These are phyloP conservation scores for Candida nitratophila DNA, from an alignment of 805 yeast species.

Conservation along the genomic window DNA sequence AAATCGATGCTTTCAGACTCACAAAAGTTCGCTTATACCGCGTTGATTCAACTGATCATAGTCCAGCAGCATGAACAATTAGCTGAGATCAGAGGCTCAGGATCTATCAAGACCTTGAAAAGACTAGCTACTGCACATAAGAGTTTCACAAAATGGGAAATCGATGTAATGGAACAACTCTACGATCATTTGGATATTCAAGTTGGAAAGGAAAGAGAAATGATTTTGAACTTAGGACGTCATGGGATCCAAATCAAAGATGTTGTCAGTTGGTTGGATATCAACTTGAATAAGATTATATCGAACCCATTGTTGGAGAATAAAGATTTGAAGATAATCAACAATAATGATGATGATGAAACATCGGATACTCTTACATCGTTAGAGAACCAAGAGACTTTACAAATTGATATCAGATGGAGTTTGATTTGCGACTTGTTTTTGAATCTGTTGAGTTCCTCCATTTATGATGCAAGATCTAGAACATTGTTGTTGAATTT, in stretches of 20 bases:
- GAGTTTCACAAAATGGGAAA: conserved; percentile 80
- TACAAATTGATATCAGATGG: conserved; percentile 83
- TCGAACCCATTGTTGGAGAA: conserved; percentile 39
- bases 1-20: conserved; percentile 72
- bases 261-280: conserved; percentile 52
- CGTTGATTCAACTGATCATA: conserved; percentile 66
- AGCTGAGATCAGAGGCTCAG: conserved; percentile 50
- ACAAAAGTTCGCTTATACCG: conserved; percentile 89
- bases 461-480: conserved; percentile 85
- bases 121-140: conserved; percentile 63
- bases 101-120: conserved; percentile 47
- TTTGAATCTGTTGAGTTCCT: conserved; percentile 70
- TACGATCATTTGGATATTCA: conserved; percentile 75
- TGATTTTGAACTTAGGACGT: conserved; percentile 80
- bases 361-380: background rate
- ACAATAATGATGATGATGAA: conserved; percentile 13
- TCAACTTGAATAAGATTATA: conserved; percentile 33
- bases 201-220: conserved; percentile 61
- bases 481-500: conserved; percentile 68
- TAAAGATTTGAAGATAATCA: conserved; percentile 2
- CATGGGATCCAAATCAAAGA: conserved; percentile 80
- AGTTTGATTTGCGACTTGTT: conserved; percentile 89
- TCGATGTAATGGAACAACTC: conserved; percentile 58
- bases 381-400: conserved; percentile 24
- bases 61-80: conserved; percentile 80